Evolutionary conservation across 1,284 basidiomycete species (phyloP).

Genomic region (Tremellales sp.): DNA sequence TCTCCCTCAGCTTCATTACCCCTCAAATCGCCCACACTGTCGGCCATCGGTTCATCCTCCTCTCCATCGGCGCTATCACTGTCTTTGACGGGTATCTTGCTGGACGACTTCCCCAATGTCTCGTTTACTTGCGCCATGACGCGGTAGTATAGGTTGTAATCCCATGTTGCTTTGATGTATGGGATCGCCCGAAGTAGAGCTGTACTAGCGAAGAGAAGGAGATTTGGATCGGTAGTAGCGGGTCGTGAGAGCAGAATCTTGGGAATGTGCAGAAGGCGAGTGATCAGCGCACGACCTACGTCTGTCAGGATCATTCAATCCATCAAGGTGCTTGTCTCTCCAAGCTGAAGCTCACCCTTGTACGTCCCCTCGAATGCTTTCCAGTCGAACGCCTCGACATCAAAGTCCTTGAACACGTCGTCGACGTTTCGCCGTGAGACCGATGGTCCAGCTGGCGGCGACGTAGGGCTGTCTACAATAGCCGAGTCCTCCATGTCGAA

Average conservation of each 20-base stretch:
- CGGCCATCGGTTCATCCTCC: background rate
- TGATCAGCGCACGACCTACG: slow-evolving; percentile 41
- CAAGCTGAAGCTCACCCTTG: slow-evolving; percentile 22
- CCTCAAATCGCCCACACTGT: background rate
- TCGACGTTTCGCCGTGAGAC: background rate
- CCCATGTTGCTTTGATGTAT: slow-evolving; percentile 29
- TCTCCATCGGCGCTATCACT: slow-evolving; percentile 3
- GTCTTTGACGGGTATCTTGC: slow-evolving; percentile 7
- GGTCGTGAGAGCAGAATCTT: slow-evolving; percentile 11
- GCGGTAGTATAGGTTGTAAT: slow-evolving; percentile 16
- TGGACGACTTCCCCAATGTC: slow-evolving; percentile 1
- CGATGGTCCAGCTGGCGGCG: background rate
- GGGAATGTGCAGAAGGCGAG: slow-evolving; percentile 29
- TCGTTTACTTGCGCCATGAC: slow-evolving; percentile 8
- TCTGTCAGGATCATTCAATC: background rate
- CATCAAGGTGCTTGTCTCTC: no score
- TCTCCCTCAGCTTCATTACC: slow-evolving; percentile 17
- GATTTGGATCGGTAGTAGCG: slow-evolving; percentile 6
- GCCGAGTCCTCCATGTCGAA: background rate
- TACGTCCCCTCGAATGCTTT: slow-evolving; percentile 31
- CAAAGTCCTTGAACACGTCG: slow-evolving; percentile 2
- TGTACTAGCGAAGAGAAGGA: slow-evolving; percentile 20
- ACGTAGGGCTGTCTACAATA: background rate
- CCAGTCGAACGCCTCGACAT: slow-evolving; percentile 28
- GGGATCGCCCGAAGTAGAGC: slow-evolving; percentile 30